Evolutionary conservation across 106 monocot genomes (phyloP).

Genomic region (Dendrobium nobile): DNA sequence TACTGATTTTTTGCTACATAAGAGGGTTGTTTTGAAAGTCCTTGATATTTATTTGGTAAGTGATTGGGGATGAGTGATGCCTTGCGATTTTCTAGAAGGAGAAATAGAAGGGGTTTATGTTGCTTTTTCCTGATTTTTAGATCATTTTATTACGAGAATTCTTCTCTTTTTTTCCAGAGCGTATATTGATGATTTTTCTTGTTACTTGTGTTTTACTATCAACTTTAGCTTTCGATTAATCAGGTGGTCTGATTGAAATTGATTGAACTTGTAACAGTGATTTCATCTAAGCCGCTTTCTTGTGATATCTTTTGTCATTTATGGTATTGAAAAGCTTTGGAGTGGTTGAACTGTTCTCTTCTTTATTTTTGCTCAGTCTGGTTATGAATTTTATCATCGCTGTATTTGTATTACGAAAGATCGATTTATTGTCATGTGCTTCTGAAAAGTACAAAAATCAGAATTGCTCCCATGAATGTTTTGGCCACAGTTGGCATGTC

Average conservation of each 20-base stretch:
- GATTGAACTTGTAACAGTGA: not conserved
- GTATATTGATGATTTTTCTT: not conserved
- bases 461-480: not conserved
- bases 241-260: not conserved
- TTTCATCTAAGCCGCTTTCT: not conserved
- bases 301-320: not conserved
- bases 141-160: not conserved
- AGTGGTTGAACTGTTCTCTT: not conserved
- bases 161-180: not conserved
- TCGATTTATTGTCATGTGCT: too few species aligned
- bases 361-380: not conserved
- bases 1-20: not conserved
- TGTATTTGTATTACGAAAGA: not conserved
- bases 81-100: not conserved
- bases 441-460: not conserved
- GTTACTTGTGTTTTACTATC: not conserved
- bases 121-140: not conserved
- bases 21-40: not conserved
- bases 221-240: not conserved
- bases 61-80: not conserved
- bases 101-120: not conserved
- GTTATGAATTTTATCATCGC: not conserved
- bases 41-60: not conserved
- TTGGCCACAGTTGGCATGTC: too few species aligned
- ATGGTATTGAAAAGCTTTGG: not conserved